phyloP scores from a whole-genome alignment of 805 yeast species.

The Starmerella geochares region DNA sequence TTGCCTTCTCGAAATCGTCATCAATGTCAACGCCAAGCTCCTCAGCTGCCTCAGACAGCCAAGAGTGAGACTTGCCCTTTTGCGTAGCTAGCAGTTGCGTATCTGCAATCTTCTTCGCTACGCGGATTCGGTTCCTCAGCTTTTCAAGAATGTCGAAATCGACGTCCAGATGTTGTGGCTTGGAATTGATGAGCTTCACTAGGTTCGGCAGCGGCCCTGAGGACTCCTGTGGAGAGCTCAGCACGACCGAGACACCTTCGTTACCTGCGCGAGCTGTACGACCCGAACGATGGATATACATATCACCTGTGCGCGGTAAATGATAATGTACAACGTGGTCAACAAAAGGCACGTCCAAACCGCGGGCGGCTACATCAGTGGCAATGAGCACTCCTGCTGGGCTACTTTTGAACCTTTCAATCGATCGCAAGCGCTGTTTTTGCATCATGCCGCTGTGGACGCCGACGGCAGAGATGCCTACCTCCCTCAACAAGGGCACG shows the following conservation, averaged over 20 bases:
- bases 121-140: conserved; percentile 52
- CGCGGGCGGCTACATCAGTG: conserved; percentile 97
- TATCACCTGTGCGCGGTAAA: conserved; percentile 86
- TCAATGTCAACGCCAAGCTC: conserved; percentile 80
- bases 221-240: conserved; percentile 90
- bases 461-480: conserved; percentile 57
- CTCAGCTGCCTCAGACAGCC: conserved; percentile 87
- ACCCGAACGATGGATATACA: conserved; percentile 91
- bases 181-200: conserved; percentile 41
- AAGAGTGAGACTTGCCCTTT: conserved; percentile 42
- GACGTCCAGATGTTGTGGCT: conserved; percentile 59
- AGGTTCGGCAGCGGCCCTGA: conserved; percentile 76
- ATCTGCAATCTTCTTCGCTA: conserved; percentile 71
- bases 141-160: conserved; percentile 66
- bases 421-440: conserved; percentile 74
- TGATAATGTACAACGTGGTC: conserved; percentile 95
- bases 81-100: conserved; percentile 52
- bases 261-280: conserved; percentile 94
- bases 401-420: conserved; percentile 60
- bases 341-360: conserved; percentile 81
- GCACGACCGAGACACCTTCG: conserved; percentile 89
- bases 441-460: conserved; percentile 93
- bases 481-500: conserved; percentile 59
- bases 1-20: conserved; percentile 32
- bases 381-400: conserved; percentile 59